phyloP scores from a whole-genome alignment of 1,284 basidiomycete species.

The Ceraceosorus bombacis region DNA sequence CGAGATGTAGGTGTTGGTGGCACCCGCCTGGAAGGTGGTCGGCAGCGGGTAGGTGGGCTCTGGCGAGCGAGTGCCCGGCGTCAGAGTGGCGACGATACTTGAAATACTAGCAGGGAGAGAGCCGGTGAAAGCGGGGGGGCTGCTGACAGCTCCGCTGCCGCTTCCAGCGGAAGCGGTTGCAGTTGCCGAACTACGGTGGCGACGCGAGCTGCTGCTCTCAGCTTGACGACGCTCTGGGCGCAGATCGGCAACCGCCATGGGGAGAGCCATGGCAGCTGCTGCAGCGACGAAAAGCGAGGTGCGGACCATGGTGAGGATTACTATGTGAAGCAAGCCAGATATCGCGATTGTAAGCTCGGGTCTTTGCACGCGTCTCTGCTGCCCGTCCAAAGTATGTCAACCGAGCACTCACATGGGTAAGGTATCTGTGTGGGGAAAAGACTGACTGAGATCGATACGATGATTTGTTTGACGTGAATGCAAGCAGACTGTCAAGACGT shows the following conservation, averaged over 20 bases:
- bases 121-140: slow-evolving; percentile 32
- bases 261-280: neutral
- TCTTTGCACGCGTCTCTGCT: too few relatives aligned
- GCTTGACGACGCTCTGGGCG: neutral
- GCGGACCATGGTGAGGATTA: too few relatives aligned
- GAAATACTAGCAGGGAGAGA: slow-evolving; percentile 27
- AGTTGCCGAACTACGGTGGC: neutral
- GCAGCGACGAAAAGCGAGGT: too few relatives aligned
- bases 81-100: slow-evolving; percentile 26
- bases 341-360: too few relatives aligned
- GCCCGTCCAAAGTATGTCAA: too few relatives aligned
- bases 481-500: too few relatives aligned
- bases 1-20: slow-evolving; percentile 33
- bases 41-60: slow-evolving; percentile 27
- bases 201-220: neutral
- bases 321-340: too few relatives aligned
- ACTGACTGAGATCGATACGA: too few relatives aligned
- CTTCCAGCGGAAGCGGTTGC: neutral
- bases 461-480: too few relatives aligned
- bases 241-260: neutral
- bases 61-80: slow-evolving; percentile 22
- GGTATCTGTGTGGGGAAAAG: too few relatives aligned
- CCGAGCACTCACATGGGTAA: too few relatives aligned
- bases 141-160: neutral
- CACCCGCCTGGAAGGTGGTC: slow-evolving; percentile 30